phyloP scores from a whole-genome alignment of 2,329 filamentous ascomycete species.

The Fusarium fracticaudum region DNA sequence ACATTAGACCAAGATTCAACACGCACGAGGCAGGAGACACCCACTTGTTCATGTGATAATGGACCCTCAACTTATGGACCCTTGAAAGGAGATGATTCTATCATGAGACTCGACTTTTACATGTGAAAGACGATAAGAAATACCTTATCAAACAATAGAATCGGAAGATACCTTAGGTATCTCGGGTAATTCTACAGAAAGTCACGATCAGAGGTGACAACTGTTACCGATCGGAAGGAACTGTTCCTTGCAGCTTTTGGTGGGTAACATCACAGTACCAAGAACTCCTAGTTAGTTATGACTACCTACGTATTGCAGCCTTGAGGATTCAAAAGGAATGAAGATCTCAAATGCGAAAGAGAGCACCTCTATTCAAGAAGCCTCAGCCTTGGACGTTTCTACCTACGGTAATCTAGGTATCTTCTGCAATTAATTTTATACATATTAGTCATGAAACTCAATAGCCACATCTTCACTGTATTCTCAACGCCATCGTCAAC shows the following conservation, averaged over 20 bases:
- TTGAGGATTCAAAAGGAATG: neutral
- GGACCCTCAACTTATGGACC: slow-evolving; percentile 12
- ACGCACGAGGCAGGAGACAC: neutral
- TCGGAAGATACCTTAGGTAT: neutral
- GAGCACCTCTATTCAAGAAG: neutral
- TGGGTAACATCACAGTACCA: neutral
- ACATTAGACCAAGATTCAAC: neutral
- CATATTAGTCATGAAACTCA: neutral
- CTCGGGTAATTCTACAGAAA: neutral
- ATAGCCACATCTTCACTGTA: neutral
- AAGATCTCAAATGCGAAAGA: neutral
- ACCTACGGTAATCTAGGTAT: neutral
- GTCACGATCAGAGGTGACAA: neutral
- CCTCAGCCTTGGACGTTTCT: neutral
- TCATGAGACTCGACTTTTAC: neutral
- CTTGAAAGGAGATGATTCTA: neutral
- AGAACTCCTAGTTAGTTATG: neutral
- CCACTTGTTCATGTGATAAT: slow-evolving; percentile 37
- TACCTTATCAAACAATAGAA: neutral
- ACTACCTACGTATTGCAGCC: neutral
- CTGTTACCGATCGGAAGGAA: neutral
- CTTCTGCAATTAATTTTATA: neutral
- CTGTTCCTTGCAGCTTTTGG: neutral
- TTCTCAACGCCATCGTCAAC: slow-evolving; percentile 9
- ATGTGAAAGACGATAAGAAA: neutral